Percentiles rank a stretch among this genome's conserved stretches.
Evolutionary conservation across 1,284 basidiomycete species (phyloP).

Genomic region (Trametes pubescens): DNA sequence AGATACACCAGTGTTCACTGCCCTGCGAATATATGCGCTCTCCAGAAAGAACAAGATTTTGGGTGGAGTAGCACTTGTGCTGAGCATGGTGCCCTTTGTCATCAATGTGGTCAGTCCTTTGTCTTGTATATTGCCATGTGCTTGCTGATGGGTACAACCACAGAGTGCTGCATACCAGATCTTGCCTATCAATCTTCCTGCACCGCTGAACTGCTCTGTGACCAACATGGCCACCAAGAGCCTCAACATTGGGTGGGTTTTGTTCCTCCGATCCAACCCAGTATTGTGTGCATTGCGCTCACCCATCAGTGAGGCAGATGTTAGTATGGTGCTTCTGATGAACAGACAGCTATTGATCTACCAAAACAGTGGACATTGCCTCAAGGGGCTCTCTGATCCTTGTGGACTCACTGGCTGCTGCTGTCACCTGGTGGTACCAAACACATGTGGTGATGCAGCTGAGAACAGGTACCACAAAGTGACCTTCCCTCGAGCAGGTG

Average conservation of each 20-base stretch:
- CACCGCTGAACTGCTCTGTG: background rate
- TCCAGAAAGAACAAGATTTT: too few species aligned
- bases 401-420: background rate
- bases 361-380: background rate
- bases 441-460: background rate
- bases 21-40: too few species aligned
- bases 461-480: background rate
- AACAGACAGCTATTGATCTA: background rate
- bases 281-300: too few species aligned
- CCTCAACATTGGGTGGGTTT: background rate
- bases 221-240: background rate
- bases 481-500: background rate
- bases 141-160: background rate
- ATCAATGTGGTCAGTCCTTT: background rate
- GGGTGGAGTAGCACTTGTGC: too few species aligned
- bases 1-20: too few species aligned
- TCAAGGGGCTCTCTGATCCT: background rate
- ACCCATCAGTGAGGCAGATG: background rate
- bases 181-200: background rate
- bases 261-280: background rate
- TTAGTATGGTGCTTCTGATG: background rate
- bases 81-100: too few species aligned
- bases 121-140: background rate
- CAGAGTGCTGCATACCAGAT: background rate
- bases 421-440: background rate